Evolutionary conservation across 306 rosid species (phyloP), one percentile per base, ranked within the genome.

Genomic region (Chamaecrista fasciculata): DNA sequence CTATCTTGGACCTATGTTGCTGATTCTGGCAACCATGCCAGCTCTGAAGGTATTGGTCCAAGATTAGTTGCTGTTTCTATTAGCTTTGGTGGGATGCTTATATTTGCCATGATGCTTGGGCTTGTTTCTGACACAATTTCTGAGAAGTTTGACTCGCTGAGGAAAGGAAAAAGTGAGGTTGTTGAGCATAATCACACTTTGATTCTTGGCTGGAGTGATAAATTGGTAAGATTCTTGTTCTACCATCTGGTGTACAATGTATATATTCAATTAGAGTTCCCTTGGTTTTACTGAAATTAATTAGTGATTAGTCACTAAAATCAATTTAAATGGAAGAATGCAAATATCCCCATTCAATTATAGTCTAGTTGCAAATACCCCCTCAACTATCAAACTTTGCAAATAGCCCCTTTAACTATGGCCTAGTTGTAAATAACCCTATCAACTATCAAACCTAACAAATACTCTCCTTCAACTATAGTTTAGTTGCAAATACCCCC

Each of bases 51-150:
- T 37, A 11, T 83, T 36, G 85, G 90, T 19, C 85, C 88, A n/a
- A 89, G 88, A 82, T 78, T 91, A 37, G 97, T 89, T 72, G 92
- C 97, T 0, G 86, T 91, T 82, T 91, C 90, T 37, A 85, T 91
- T 76, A 89, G 96, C 85, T 89, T 91, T 71, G 97, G 96, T 2
- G 96, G 97, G 76, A 91, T 91, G 97, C 93, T 89, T 72, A 84
- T 91, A 69, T 91, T 91, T 82, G 97, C 97, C 65, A 91, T 91
- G 96, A 86, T 91, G 97, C 97, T 89, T 79, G 97, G 97, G 47
- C 94, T 91, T 58, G 97, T 91, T 42, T 89, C 97, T 11, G 97
- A 91, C 79, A 79, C 96, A 57, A 91, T 91, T 72, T 89, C 94
- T 20, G 96, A 86, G 83, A 91, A 89, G 78, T 87, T 91, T 47